Base-by-base conservation (phyloP, 1,284 basidiomycete genomes). In the Rugosomyces carneus region DNA sequence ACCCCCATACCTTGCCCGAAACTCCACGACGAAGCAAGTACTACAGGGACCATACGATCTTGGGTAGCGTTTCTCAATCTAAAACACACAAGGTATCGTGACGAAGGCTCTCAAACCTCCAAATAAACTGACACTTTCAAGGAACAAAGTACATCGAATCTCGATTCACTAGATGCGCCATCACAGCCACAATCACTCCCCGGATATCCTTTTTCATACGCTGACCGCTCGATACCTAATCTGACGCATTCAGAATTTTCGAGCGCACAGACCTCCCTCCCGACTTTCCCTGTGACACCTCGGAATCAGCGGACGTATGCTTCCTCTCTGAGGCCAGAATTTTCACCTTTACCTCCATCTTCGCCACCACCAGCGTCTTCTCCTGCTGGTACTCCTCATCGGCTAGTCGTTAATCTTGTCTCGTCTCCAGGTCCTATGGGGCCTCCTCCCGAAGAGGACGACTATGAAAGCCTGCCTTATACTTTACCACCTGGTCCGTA, bases 401-500 rank as follows among this genome's bases (percentile, higher is more conserved):
- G 68, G 37, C 64, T 63, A 7, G 63, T 77, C 29, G 71, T 84
- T 16, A 83, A 86, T 57, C 61, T 82, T 15, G 84, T 86, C n/a
- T 87, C 84, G n/a, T 88, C 85, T 5, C 86, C 85, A 7, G 84
- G 81, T 1, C 82, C 81, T 3, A 81, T 84, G 76, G 73, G 70
- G 0, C 73, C 80, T 24, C 67, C 68, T 44, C 78, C 80, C n/a
- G 63, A 71, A 34, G 73, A 80, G 56, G 76, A 76, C 27, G 76
- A 80, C 40, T 77, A 80, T 38, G 75, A 77, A 37, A 72, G 70
- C n/a, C 65, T 84, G 35, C 86, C 87, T 1, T 90, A 82, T 60
- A 78, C 65, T 43, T 75, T 94, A 0, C 91, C 91, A 0, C 76
- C 82, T 1, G 89, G 89, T n/a, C 89, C 89, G 1, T 88, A 92